Evolutionary conservation across 768 basidiomycete species (phyloP).

Genomic region (Podaxis sp.): DNA sequence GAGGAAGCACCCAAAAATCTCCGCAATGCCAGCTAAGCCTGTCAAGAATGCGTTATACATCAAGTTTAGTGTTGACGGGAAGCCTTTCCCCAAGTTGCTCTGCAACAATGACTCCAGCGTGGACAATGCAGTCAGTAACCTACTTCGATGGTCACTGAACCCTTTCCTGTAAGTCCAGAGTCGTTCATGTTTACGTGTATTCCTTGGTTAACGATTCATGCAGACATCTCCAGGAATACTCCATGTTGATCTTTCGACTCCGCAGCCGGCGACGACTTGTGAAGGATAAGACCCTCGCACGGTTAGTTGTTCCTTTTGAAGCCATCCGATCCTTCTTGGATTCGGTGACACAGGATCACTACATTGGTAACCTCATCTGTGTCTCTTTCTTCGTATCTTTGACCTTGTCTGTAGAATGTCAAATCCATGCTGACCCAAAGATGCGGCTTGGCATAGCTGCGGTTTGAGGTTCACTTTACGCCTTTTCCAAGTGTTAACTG

Average conservation of each 20-base stretch:
- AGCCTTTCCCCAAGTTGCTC: constrained; percentile 9
- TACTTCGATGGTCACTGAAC: constrained; percentile 13
- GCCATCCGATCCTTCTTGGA: not conserved
- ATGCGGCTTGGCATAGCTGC: constrained; percentile 13
- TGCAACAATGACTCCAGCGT: constrained; percentile 5
- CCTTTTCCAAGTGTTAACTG: not conserved
- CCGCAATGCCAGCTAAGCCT: not conserved
- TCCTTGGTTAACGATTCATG: not conserved
- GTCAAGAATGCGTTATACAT: constrained; percentile 6
- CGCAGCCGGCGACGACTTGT: constrained; percentile 9
- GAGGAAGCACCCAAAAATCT: constrained; percentile 2
- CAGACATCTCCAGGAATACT: constrained; percentile 7
- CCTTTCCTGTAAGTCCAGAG: constrained; percentile 10
- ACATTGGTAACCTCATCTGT: not conserved
- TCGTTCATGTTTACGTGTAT: not conserved
- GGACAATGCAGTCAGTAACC: not conserved
- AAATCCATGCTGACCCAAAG: constrained; percentile 10
- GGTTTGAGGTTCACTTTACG: not conserved
- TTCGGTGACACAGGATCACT: not conserved
- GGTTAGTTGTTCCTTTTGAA: not conserved
- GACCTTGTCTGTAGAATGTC: not conserved
- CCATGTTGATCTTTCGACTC: constrained; percentile 8
- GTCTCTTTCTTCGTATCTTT: not conserved
- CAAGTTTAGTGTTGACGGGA: constrained; percentile 11
- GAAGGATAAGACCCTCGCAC: constrained; percentile 5